These are phyloP conservation scores for Diaporthe caulivora DNA, from an alignment of 2,329 filamentous ascomycete species.

Conservation along the genomic window DNA sequence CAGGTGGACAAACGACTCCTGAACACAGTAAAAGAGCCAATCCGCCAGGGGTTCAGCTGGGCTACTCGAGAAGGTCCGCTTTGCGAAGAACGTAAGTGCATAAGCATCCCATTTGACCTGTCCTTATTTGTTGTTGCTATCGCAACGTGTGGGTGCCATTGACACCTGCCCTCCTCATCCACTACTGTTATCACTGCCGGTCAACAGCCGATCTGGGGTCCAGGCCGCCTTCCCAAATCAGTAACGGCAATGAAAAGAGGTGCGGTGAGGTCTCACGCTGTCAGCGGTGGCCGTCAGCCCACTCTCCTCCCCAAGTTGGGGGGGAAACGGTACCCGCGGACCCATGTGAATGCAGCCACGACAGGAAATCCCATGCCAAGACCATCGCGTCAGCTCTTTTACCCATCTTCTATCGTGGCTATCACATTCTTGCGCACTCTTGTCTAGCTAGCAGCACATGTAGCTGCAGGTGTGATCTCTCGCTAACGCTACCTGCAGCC, in stretches of 20 bases:
- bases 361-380: conserved; percentile 14
- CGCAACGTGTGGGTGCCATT: conserved; percentile 12
- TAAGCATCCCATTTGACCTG: conserved; percentile 40
- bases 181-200: conserved; percentile 27
- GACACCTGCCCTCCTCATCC: conserved; percentile 30
- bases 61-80: conserved; percentile 94
- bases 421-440: conserved; percentile 7
- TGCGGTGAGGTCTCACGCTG: conserved; percentile 6
- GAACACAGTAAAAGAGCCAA: conserved; percentile 87
- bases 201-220: conserved; percentile 19
- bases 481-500: conserved; percentile 60
- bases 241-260: conserved; percentile 17
- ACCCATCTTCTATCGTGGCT: conserved; percentile 15
- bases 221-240: conserved; percentile 33
- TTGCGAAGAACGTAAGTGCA: conserved; percentile 91
- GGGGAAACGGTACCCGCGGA: conserved; percentile 32
- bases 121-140: conserved; percentile 36
- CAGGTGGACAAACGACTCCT: conserved; percentile 93
- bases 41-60: conserved; percentile 97
- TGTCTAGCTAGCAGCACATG: neutral
- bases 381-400: conserved; percentile 32
- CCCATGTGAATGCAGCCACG: conserved; percentile 32
- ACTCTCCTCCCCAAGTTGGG: neutral
- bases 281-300: conserved; percentile 23
- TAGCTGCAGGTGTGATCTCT: conserved; percentile 21